A percentile compares a stretch with the other conserved stretches of the same genome.
Evolutionary conservation across 192 early-diverging fungal species (phyloP).

Genomic region (Rhizophagus sp.): DNA sequence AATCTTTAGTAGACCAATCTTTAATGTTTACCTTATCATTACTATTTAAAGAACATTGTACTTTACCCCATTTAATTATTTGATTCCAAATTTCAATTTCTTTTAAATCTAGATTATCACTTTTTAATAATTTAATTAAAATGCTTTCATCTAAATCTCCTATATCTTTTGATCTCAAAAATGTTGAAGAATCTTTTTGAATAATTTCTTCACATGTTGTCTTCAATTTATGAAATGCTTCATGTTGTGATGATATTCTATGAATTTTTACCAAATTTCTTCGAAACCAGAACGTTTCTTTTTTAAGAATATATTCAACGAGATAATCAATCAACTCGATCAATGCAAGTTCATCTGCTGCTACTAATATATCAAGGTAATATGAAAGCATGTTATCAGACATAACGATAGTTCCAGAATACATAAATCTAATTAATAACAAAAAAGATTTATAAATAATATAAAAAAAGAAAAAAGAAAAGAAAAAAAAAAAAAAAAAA

Average conservation of each 20-base stretch:
- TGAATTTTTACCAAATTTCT: neutral
- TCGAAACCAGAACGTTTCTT: constrained; percentile 20
- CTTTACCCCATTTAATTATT: constrained; percentile 24
- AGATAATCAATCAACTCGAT: constrained; percentile 10
- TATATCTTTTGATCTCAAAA: constrained; percentile 13
- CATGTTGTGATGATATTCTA: neutral
- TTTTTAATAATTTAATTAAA: neutral
- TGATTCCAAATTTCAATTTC: constrained; percentile 27
- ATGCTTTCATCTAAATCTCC: neutral
- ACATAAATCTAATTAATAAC: constrained; percentile 8
- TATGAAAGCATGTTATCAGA: neutral
- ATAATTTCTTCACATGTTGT: neutral
- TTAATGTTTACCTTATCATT: neutral
- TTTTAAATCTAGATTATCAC: constrained; percentile 7
- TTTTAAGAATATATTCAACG: neutral
- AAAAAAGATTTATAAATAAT: neutral
- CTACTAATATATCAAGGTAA: constrained; percentile 3
- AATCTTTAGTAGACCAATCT: constrained; percentile 5
- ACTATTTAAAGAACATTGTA: neutral
- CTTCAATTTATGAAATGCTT: neutral
- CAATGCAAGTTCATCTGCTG: constrained; percentile 5
- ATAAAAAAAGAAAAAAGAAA: neutral
- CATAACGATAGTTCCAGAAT: neutral
- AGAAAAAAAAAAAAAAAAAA: too few relatives aligned
- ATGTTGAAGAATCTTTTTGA: neutral